Conservation (phyloP, 1,139 yeast species). For the Scheffersomyces segobiensis region DNA sequence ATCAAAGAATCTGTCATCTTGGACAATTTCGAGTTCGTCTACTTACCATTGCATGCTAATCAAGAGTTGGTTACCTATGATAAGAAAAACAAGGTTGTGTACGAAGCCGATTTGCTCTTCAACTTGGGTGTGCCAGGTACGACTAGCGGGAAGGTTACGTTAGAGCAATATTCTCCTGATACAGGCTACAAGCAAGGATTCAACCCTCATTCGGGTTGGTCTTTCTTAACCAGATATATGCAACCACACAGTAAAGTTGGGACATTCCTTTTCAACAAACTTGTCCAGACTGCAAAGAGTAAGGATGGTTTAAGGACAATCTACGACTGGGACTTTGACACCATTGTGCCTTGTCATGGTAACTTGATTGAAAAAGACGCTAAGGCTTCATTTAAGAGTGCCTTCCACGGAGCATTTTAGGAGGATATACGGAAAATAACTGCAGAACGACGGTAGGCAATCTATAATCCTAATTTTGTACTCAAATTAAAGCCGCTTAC, state of each 20-base stretch:
- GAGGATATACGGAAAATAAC: not conserved
- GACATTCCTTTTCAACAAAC: constrained; percentile 28
- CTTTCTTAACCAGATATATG: constrained; percentile 20
- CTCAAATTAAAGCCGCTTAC: not conserved
- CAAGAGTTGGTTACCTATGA: constrained; percentile 26
- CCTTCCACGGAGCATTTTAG: constrained; percentile 10
- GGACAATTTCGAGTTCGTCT: constrained; percentile 25
- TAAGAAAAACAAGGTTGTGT: constrained; percentile 18
- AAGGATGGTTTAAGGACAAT: constrained; percentile 18
- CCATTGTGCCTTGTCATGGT: constrained; percentile 27
- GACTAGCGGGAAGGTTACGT: constrained; percentile 12
- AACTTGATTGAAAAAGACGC: constrained; percentile 21
- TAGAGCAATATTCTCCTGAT: constrained; percentile 24
- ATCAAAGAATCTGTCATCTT: constrained; percentile 17
- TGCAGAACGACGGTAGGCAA: not conserved
- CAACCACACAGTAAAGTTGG: constrained; percentile 23
- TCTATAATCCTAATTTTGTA: not conserved
- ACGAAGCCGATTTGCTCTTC: constrained; percentile 26
- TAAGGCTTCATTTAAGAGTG: constrained; percentile 17
- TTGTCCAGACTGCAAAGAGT: constrained; percentile 18
- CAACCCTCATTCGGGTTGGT: constrained; percentile 22
- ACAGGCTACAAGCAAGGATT: constrained; percentile 19
- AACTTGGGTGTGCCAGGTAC: constrained; percentile 18
- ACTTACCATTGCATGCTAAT: constrained; percentile 21
- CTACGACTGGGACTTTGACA: constrained; percentile 22